Conservation (phyloP, 768 basidiomycete species). For the Tulasnella sp. region DNA sequence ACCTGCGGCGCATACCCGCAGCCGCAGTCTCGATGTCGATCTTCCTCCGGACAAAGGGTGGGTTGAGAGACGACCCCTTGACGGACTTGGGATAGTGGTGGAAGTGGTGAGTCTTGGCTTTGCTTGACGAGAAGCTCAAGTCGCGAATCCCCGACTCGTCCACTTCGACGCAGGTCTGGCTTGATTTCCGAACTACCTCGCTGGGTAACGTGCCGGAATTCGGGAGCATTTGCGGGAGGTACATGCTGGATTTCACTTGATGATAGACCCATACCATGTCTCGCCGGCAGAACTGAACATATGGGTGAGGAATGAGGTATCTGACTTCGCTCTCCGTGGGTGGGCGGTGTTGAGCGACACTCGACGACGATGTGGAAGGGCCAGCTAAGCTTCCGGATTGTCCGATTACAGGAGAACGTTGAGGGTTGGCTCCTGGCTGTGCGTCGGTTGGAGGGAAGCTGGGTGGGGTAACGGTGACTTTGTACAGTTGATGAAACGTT, state of each 20-base stretch:
- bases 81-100: conserved; percentile 69
- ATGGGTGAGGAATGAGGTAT: conserved; percentile 72
- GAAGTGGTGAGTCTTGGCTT: conserved; percentile 65
- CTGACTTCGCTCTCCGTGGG: conserved; percentile 57
- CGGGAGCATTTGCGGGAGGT: conserved; percentile 52
- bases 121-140: conserved; percentile 42
- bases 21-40: background rate
- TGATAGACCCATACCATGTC: conserved; percentile 82
- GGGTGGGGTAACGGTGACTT: conserved; percentile 17
- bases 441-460: background rate
- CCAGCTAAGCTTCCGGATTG: too few relatives aligned
- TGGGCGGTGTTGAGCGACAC: background rate
- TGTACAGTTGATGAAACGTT: conserved; percentile 8
- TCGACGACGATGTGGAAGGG: background rate
- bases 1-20: background rate
- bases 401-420: background rate
- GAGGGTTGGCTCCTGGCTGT: background rate
- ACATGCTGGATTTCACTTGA: conserved; percentile 53
- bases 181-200: conserved; percentile 45
- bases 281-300: conserved; percentile 76
- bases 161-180: conserved; percentile 53
- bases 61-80: conserved; percentile 62
- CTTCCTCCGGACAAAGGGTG: conserved; percentile 48
- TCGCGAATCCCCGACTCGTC: conserved; percentile 43
- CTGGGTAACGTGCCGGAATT: conserved; percentile 45